Base-by-base conservation (phyloP, 2,329 filamentous ascomycete genomes). In the Fusarium xyrophilum region DNA sequence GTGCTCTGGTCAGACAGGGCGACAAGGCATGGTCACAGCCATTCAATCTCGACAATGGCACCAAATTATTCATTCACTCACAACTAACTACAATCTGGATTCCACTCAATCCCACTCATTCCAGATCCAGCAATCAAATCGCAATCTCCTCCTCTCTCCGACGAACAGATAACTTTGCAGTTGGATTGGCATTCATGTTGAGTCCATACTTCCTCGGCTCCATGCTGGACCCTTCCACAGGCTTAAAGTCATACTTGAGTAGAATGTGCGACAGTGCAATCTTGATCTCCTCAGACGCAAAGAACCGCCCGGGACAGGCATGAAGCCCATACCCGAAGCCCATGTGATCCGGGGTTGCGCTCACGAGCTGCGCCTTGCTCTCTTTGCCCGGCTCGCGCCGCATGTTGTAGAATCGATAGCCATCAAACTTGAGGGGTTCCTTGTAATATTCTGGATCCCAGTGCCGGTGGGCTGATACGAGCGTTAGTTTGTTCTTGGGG, bases 21-120 rank as follows among this genome's bases (percentile, higher is more conserved):
- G 1, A 19, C 0, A 3, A 7, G 7, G 27, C 8, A 19, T 19
- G 17, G 25, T 25, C 7, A 9, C 0, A 9, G 23, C 17, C 11
- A 25, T 19, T 6, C 4, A 9, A 25, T 25, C 39, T 25, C 6
- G 7, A 13, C 6, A 8, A 9, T 25, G 0, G 5, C 6, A 10
- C 9, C 3, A 27, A 19, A 43, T n/a, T n/a, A n/a, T n/a, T 1
- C 17, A 14, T 19, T 43, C 17, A 25, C n/a, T 27, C 23, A 10
- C 15, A 23, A 8, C 12, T 19, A 10, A 7, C 23, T 9, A 14
- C 2, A 44, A 44, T 27, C 5, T n/a, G 17, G n/a, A n/a, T n/a
- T n/a, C n/a, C n/a, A n/a, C n/a, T n/a, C n/a, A n/a, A 2, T 17
- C 4, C 17, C 23, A n/a, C 14, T 19, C 14, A 19, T 14, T 3